Evolutionary conservation across 352 stramenopile genomes (phyloP), one percentile per base, ranked within the genome.

Genomic region (Pythium brassicae): DNA sequence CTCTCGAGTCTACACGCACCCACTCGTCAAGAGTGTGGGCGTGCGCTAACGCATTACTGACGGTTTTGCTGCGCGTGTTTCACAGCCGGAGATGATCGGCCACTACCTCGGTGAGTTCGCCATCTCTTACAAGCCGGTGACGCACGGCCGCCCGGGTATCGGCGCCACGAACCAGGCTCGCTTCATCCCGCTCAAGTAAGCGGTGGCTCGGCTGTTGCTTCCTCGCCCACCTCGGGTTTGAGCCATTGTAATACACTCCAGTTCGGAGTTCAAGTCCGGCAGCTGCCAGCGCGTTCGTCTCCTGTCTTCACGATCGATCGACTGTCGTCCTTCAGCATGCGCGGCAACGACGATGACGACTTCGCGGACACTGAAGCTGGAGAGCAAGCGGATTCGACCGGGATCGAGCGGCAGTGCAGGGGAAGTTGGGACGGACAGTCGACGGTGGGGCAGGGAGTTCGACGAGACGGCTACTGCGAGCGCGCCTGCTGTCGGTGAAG

Each of bases 21-120:
- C 44, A 47, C 50, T 35, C 26, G n/a, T 12, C 42, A 25, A 51
- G 29, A 26, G 69, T 64, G 37, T 29, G 43, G 27, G 14, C 40
- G 53, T 25, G 37, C 25, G 17, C 43, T 55, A 58, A 57, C 39
- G 51, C 39, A 46, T 37, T 59, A 63, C 56, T 66, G 45, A 75
- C 60, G 29, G 45, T 48, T 62, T 47, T 66, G 42, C 44, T 69
- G 14, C 61, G 19, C 45, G 39, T 26, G 48, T 43, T 47, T 69
- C 27, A 44, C 63, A 94, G 87, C 95, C 97, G 29, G 97, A 99
- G 78, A 99, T 99, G 97, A 96, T 99, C 59, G 97, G 97, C 62
- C 97, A 99, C 92, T 99, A 99, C 85, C 89, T 99, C 46, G 97
- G 94, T 82, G 97, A 99, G 81, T 99, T 99, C 72, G 97, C 96